Percentiles rank a stretch among this genome's conserved stretches.
phyloP scores from a whole-genome alignment of 179 eudicot genomes.

The Patellifolia procumbens region DNA sequence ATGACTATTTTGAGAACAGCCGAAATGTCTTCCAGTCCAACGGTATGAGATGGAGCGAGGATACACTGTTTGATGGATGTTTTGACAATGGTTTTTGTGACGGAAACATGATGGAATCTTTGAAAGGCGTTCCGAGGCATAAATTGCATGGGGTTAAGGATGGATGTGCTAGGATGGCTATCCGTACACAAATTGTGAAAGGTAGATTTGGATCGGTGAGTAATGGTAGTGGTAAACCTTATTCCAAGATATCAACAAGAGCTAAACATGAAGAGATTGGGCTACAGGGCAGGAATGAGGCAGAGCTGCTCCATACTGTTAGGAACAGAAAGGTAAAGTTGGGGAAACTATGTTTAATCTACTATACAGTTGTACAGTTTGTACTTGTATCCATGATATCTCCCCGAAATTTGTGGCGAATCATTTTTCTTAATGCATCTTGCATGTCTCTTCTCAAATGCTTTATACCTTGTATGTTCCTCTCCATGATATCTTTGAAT shows the following conservation, averaged over 20 bases:
- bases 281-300: conserved; percentile 35
- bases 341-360: conserved; percentile 39
- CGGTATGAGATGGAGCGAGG: conserved; percentile 32
- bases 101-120: conserved; percentile 18
- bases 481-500: conserved; percentile 11
- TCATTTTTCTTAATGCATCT: conserved; percentile 29
- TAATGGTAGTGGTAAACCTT: conserved; percentile 29
- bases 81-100: conserved; percentile 7
- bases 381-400: conserved; percentile 35
- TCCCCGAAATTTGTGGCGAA: conserved; percentile 33
- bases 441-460: conserved; percentile 27
- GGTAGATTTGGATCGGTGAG: conserved; percentile 15
- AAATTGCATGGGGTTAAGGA: conserved; percentile 28
- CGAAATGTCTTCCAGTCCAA: conserved; percentile 29
- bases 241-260: conserved; percentile 25
- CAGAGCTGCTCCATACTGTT: conserved; percentile 37
- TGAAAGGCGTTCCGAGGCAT: conserved; percentile 26
- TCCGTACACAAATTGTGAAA: conserved; percentile 22
- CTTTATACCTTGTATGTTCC: conserved; percentile 20
- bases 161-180: conserved; percentile 27
- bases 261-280: conserved; percentile 29
- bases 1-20: conserved; percentile 26
- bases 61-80: conserved; percentile 22
- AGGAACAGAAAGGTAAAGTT: conserved; percentile 58
- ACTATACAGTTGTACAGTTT: conserved; percentile 35